Base-by-base conservation (phyloP, 176 grass and related monocot species). In the Oryza glumipatula region DNA sequence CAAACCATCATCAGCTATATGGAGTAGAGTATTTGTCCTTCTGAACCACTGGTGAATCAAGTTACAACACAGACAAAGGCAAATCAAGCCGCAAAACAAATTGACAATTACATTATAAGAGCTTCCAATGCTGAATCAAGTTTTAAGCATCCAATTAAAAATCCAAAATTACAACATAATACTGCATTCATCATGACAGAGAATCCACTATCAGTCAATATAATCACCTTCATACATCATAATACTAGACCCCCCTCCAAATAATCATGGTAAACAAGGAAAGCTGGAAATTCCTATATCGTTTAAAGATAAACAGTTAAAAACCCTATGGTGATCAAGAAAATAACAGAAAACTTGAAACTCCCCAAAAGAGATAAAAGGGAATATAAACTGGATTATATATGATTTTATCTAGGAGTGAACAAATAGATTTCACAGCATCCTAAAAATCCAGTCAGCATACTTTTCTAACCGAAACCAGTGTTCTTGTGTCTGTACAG, bases 1-100 rank as follows among this genome's bases (percentile, higher is more conserved):
- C 64, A 85, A 82, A 46, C 21, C n/a, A 24, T 63, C 21, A 68
- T 75, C 9, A 36, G 33, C 35, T 84, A 45, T 32, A 73, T 33
- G 14, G 30, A 32, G 12, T 49, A 80, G 9, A 65, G 58, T 44
- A n/a, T 9, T 67, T 30, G 14, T 73, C n/a, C 16, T 74, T 89
- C 74, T 84, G 24, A 68, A 80, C 60, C 46, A 32, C 47, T 74
- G 58, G 24, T 33, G 16, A 41, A 73, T 48, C 9, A 74, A 9
- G 47, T 11, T 72, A 71, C 11, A 30, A 56, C 44, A 4, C 56
- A 44, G 4, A 74, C 15, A 60, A 6, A 68, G 17, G 48, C 15
- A 48, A 41, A 76, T 84, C 13, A 88, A 72, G 13, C 61, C 61
- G 28, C 70, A 58, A 30, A 73, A 79, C 21, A 60, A 83, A 79